These are phyloP conservation scores for Stemphylium lycopersici DNA, from an alignment of 2,329 filamentous ascomycete species.

Conservation along the genomic window DNA sequence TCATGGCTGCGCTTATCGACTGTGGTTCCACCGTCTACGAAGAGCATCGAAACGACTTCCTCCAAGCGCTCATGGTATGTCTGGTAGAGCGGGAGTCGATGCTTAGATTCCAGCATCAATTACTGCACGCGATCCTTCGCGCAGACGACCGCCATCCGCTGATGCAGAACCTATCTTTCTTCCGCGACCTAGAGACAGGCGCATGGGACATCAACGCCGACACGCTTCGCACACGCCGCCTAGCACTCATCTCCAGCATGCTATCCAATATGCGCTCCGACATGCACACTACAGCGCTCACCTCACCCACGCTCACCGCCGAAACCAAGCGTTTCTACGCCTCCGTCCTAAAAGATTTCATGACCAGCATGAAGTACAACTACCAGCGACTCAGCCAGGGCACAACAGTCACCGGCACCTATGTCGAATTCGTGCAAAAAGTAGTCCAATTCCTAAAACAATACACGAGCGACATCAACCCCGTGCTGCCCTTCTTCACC, in stretches of 20 bases:
- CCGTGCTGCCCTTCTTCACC: constrained; percentile 65
- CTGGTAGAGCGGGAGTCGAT: constrained; percentile 65
- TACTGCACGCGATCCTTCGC: constrained; percentile 62
- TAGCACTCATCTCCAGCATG: constrained; percentile 62
- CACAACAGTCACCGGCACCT: constrained; percentile 55
- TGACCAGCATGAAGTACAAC: constrained; percentile 66
- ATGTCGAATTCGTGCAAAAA: constrained; percentile 67
- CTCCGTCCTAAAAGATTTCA: constrained; percentile 60
- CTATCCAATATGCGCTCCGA: constrained; percentile 65
- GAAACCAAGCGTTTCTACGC: constrained; percentile 56
- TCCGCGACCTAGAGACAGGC: constrained; percentile 43
- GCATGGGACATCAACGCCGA: constrained; percentile 56
- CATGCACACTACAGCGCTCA: constrained; percentile 43
- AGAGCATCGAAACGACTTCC: constrained; percentile 56
- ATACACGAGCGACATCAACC: constrained; percentile 63
- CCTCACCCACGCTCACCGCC: constrained; percentile 39
- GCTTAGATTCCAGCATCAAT: constrained; percentile 65
- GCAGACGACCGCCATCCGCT: constrained; percentile 54
- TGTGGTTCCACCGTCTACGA: constrained; percentile 50
- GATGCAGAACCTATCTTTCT: constrained; percentile 65
- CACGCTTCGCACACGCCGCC: constrained; percentile 61
- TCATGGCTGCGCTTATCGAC: constrained; percentile 50
- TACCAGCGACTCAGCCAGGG: constrained; percentile 60
- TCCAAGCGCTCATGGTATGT: constrained; percentile 61
- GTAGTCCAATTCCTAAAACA: constrained; percentile 67